These are phyloP conservation scores for Plantago elongata DNA, from an alignment of 257 asterid genomes.

Conservation along the genomic window DNA sequence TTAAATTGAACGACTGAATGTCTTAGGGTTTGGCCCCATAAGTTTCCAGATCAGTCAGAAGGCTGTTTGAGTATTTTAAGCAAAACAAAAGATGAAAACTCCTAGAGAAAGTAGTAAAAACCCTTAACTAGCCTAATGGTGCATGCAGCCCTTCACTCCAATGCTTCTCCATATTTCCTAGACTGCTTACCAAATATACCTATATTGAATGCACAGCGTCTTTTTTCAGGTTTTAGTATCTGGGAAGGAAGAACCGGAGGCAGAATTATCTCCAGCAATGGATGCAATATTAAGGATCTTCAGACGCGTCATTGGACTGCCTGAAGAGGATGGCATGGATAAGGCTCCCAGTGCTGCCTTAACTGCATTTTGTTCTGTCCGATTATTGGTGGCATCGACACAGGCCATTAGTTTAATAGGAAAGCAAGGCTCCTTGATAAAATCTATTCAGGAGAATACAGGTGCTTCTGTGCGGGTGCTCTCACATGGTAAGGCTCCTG, in stretches of 20 bases:
- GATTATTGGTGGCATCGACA: constrained; percentile 63
- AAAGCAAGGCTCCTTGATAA: constrained; percentile 68
- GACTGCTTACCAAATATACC: too few species aligned
- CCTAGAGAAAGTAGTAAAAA: too few species aligned
- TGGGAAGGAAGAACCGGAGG: constrained; percentile 82
- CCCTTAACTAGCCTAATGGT: too few species aligned
- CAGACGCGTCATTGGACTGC: constrained; percentile 55
- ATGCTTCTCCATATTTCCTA: too few species aligned
- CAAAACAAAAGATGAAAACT: too few species aligned
- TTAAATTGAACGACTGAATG: too few species aligned
- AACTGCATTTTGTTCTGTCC: constrained; percentile 48
- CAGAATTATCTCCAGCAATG: constrained; percentile 64
- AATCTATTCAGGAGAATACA: constrained; percentile 63
- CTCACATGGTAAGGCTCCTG: constrained; percentile 40
- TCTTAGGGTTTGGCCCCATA: too few species aligned
- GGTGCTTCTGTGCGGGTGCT: constrained; percentile 66
- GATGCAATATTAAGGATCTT: constrained; percentile 64
- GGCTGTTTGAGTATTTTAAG: too few species aligned
- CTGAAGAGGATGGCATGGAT: constrained; percentile 39
- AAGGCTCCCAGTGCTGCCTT: constrained; percentile 36
- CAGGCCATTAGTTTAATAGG: constrained; percentile 81
- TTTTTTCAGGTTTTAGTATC: constrained; percentile 56
- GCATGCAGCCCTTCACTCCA: too few species aligned
- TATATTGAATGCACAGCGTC: not conserved
- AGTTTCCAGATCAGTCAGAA: too few species aligned